Conservation (phyloP, 148 eudicot species). For the Pharnaceum exiguum region DNA sequence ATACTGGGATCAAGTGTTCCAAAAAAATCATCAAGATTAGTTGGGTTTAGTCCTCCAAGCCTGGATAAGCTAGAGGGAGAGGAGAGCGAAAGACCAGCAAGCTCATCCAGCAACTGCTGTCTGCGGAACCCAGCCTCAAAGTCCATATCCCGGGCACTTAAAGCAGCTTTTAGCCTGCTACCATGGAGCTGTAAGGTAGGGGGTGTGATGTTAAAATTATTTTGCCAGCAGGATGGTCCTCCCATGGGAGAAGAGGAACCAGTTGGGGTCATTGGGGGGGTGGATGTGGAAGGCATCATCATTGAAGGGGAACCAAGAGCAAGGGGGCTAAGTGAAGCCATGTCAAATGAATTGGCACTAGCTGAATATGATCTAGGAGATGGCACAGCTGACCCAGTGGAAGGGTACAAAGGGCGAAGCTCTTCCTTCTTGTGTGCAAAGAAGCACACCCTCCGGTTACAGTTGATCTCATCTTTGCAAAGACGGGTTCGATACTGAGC, state of each 20-base stretch:
- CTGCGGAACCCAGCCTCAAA: conserved; percentile 44
- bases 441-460: conserved; percentile 80
- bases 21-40: conserved; percentile 51
- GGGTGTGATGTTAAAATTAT: conserved; percentile 39
- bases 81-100: conserved; percentile 45
- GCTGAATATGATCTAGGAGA: conserved; percentile 67
- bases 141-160: conserved; percentile 51
- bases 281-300: conserved; percentile 50
- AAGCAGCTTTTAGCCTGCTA: conserved; percentile 54
- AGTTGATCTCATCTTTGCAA: conserved; percentile 79
- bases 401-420: conserved; percentile 81
- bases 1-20: conserved; percentile 38
- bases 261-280: conserved; percentile 63
- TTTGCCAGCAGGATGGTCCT: conserved; percentile 52
- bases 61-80: conserved; percentile 40
- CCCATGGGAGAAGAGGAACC: conserved; percentile 55
- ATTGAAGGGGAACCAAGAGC: conserved; percentile 54
- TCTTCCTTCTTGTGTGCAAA: conserved; percentile 88
- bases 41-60: conserved; percentile 41
- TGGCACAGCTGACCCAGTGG: conserved; percentile 88
- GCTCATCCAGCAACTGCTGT: conserved; percentile 56
- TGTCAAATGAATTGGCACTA: conserved; percentile 38
- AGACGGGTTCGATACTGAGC: conserved; percentile 91
- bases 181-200: conserved; percentile 66
- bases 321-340: conserved; percentile 50